These are phyloP conservation scores for Penicillium glabrum DNA, from an alignment of 2,329 filamentous ascomycete species.

Conservation along the genomic window DNA sequence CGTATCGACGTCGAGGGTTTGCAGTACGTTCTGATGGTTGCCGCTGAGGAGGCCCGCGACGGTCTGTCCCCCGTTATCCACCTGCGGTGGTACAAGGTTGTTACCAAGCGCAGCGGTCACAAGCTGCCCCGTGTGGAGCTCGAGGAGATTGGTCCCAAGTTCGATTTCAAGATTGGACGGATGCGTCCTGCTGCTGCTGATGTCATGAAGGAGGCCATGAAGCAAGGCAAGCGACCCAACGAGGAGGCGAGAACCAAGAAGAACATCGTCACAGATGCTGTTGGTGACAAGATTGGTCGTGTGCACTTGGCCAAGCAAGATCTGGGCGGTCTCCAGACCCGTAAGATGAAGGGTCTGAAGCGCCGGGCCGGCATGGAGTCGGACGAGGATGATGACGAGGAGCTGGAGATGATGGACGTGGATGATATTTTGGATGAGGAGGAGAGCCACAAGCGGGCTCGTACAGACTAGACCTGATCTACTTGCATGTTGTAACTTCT, in stretches of 20 bases:
- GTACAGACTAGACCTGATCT: conserved; percentile 26
- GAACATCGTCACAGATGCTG: conserved; percentile 86
- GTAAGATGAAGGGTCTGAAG: conserved; percentile 99
- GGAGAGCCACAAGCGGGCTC: conserved; percentile 31
- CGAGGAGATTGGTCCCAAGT: conserved; percentile 90
- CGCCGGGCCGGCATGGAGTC: conserved; percentile 65
- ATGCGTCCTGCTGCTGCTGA: conserved; percentile 55
- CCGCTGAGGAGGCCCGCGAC: conserved; percentile 64
- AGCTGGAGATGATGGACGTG: conserved; percentile 50
- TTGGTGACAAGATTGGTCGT: conserved; percentile 95
- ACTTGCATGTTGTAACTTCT: conserved; percentile 22
- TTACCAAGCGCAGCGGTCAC: conserved; percentile 82
- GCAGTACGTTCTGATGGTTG: conserved; percentile 83
- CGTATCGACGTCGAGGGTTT: conserved; percentile 94
- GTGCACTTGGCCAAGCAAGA: conserved; percentile 92
- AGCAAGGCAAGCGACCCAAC: conserved; percentile 69
- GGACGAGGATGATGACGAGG: conserved; percentile 52
- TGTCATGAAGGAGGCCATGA: conserved; percentile 88
- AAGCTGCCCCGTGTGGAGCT: conserved; percentile 87
- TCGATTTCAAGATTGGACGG: conserved; percentile 86
- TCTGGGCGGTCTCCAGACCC: conserved; percentile 80
- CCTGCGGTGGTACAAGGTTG: conserved; percentile 80
- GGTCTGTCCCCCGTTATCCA: conserved; percentile 50
- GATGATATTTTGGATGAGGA: conserved; percentile 35
- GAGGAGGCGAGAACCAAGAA: conserved; percentile 73